Evolutionary conservation across 129 eudicot species (phyloP).

Genomic region (Logfia minima): DNA sequence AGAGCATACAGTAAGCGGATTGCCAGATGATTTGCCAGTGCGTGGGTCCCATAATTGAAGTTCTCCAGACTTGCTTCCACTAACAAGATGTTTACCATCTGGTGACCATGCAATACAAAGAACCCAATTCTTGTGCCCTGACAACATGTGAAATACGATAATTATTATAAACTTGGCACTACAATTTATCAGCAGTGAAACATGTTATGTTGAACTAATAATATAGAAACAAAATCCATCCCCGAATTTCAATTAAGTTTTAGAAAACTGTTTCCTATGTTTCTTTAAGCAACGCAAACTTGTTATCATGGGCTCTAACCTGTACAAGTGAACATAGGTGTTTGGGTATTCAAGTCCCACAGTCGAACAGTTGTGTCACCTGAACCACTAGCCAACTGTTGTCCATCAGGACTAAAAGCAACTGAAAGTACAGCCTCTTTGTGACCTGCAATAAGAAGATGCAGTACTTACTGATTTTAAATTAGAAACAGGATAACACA

Average conservation of each 20-base stretch:
- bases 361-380: constrained; percentile 96
- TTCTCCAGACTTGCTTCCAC: constrained; percentile 99
- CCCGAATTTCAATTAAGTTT: no score
- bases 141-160: background rate
- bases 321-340: constrained; percentile 88
- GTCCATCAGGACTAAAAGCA: constrained; percentile 95
- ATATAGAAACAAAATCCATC: no score
- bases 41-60: constrained; percentile 85
- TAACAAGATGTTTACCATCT: constrained; percentile 84
- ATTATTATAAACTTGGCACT: background rate
- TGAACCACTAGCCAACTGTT: constrained; percentile 94
- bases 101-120: constrained; percentile 98
- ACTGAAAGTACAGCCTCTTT: constrained; percentile 97
- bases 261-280: background rate
- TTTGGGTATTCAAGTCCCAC: constrained; percentile 97
- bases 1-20: constrained; percentile 56
- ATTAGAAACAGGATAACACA: background rate
- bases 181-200: background rate
- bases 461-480: background rate
- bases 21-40: constrained; percentile 78
- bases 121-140: constrained; percentile 99
- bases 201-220: no score
- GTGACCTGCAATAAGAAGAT: constrained; percentile 57
- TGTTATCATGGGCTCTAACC: constrained; percentile 45
- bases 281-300: constrained; percentile 12